phyloP scores from a whole-genome alignment of 805 yeast genomes.

The Suhomyces tanzawaensis region DNA sequence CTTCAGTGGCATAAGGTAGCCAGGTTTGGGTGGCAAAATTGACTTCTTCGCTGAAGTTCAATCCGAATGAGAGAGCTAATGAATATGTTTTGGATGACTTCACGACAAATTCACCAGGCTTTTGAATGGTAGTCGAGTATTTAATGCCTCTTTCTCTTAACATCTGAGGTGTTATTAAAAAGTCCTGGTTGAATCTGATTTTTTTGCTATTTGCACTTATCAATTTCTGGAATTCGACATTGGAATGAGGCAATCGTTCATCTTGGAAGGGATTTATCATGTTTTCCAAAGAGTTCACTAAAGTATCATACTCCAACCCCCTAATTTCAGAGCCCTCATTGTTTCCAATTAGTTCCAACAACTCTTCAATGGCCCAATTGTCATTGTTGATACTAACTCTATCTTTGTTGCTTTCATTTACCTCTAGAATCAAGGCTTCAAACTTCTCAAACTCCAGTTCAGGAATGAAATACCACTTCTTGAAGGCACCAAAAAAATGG shows the following conservation, averaged over 20 bases:
- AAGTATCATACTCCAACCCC: constrained; percentile 20
- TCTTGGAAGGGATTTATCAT: constrained; percentile 28
- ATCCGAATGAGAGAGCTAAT: constrained; percentile 51
- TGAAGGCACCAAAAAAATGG: constrained; percentile 53
- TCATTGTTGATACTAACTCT: constrained; percentile 10
- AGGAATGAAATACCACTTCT: constrained; percentile 63
- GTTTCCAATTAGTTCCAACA: constrained; percentile 14
- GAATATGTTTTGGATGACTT: constrained; percentile 58
- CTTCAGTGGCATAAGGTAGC: constrained; percentile 49
- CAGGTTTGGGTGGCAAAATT: constrained; percentile 58
- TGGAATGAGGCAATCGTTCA: constrained; percentile 28
- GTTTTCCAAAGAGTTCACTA: constrained; percentile 31
- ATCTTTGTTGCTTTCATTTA: constrained; percentile 10
- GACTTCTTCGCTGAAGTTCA: constrained; percentile 53
- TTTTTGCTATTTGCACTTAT: constrained; percentile 10
- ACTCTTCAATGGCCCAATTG: constrained; percentile 20
- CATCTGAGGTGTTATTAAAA: constrained; percentile 48
- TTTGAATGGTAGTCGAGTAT: constrained; percentile 49
- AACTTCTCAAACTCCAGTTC: constrained; percentile 52
- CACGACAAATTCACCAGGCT: constrained; percentile 59
- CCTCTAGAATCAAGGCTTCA: constrained; percentile 39
- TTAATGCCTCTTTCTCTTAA: constrained; percentile 49
- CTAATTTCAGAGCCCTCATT: constrained; percentile 9
- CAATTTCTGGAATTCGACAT: constrained; percentile 19
- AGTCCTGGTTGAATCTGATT: constrained; percentile 38